A percentile compares a stretch with the other conserved stretches of the same genome.
These are phyloP conservation scores for Trametes cubensis DNA, from an alignment of 768 basidiomycete species.

Conservation along the genomic window DNA sequence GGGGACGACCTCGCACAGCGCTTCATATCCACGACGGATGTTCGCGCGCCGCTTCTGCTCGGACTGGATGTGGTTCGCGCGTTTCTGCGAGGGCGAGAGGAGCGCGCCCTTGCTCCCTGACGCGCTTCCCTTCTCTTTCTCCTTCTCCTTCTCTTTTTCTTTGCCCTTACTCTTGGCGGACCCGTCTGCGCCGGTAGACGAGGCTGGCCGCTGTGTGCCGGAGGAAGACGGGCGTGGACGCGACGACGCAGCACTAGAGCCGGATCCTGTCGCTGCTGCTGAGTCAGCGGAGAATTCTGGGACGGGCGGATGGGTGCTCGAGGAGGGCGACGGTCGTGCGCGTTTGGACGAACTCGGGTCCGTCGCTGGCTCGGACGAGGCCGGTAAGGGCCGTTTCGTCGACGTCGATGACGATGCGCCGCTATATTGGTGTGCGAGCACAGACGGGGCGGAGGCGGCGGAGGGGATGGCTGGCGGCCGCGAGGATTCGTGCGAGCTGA, in stretches of 20 bases:
- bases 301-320: slow-evolving; percentile 21
- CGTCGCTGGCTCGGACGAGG: slow-evolving; percentile 25
- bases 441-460: slow-evolving; percentile 10
- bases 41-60: slow-evolving; percentile 94
- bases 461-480: slow-evolving; percentile 11
- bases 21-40: slow-evolving; percentile 87
- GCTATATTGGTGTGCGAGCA: neutral
- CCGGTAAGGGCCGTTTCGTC: slow-evolving; percentile 23
- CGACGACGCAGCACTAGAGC: neutral
- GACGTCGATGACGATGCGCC: slow-evolving; percentile 4
- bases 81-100: slow-evolving; percentile 83
- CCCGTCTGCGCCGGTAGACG: slow-evolving; percentile 1
- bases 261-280: slow-evolving; percentile 6
- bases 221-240: neutral
- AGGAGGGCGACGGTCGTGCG: slow-evolving; percentile 26
- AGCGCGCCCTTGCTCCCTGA: slow-evolving; percentile 43
- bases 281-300: slow-evolving; percentile 10
- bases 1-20: slow-evolving; percentile 82
- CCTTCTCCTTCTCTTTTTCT: neutral
- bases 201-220: neutral
- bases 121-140: slow-evolving; percentile 9
- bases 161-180: neutral
- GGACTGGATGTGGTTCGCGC: slow-evolving; percentile 90
- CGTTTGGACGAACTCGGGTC: slow-evolving; percentile 38
- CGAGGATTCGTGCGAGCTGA: neutral